A percentile compares a stretch with the other conserved stretches of the same genome.
These are phyloP conservation scores for Silene conica DNA, from an alignment of 148 eudicot species.

Conservation along the genomic window DNA sequence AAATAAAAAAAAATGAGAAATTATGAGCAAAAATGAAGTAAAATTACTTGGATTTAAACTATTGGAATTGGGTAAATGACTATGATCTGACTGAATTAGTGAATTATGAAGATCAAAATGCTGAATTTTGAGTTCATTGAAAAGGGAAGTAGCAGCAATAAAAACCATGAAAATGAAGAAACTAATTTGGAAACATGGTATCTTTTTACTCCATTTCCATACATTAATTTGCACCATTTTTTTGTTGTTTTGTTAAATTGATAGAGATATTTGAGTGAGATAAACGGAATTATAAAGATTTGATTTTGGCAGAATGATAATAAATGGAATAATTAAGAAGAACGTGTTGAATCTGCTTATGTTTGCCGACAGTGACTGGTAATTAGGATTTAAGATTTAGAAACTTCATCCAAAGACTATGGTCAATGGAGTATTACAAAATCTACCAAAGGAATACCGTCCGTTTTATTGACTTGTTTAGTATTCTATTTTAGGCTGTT, in stretches of 20 bases:
- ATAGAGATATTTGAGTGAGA: not conserved
- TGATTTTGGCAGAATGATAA: not conserved
- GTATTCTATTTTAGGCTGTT: too few species aligned
- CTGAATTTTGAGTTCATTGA: constrained; percentile 48
- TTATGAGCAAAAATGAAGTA: not conserved
- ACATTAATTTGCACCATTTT: constrained; percentile 45
- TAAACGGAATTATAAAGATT: not conserved
- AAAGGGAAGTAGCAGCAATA: constrained; percentile 46
- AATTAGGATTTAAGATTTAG: not conserved
- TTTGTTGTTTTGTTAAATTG: not conserved
- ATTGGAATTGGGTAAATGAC: constrained; percentile 4
- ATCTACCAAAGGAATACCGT: too few species aligned
- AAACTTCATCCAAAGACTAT: not conserved
- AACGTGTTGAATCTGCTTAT: too few species aligned
- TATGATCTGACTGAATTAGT: constrained; percentile 9
- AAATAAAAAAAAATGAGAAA: not conserved
- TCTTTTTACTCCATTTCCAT: constrained; percentile 52
- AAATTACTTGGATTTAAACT: constrained; percentile 38
- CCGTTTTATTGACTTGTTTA: too few species aligned
- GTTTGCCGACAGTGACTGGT: constrained; percentile 11
- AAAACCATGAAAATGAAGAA: constrained; percentile 49
- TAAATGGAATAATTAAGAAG: not conserved
- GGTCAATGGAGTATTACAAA: too few species aligned
- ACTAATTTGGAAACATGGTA: constrained; percentile 44
- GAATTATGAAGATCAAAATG: constrained; percentile 30